A percentile compares a stretch with the other conserved stretches of the same genome.
Evolutionary conservation across 2,329 filamentous ascomycete genomes (phyloP).

Genomic region (Alternaria dauci): DNA sequence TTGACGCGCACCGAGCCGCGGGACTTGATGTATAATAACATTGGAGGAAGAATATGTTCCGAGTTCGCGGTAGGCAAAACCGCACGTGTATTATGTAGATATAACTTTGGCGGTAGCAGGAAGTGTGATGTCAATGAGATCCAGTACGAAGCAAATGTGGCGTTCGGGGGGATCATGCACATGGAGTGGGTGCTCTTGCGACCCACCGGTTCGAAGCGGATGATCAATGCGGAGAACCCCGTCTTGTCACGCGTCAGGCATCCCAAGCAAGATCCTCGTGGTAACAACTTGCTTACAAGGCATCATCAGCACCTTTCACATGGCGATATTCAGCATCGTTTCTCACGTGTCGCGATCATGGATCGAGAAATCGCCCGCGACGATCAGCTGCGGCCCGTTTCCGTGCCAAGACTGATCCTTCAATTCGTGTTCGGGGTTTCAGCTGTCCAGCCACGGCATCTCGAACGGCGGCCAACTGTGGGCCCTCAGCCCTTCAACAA

Average conservation of each 20-base stretch:
- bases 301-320: neutral
- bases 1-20: slow-evolving; percentile 5
- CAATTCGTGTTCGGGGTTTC: slow-evolving; percentile 22
- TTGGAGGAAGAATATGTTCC: neutral
- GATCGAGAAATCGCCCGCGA: neutral
- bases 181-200: slow-evolving; percentile 9
- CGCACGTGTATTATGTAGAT: slow-evolving; percentile 1
- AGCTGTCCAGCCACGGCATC: slow-evolving; percentile 21
- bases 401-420: slow-evolving; percentile 14
- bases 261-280: neutral
- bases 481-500: slow-evolving; percentile 12
- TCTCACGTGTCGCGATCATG: slow-evolving; percentile 4
- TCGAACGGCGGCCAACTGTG: slow-evolving; percentile 5
- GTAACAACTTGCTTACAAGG: neutral
- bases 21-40: neutral
- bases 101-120: neutral
- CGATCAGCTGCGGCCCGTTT: slow-evolving; percentile 18
- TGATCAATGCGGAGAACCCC: slow-evolving; percentile 5
- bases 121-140: neutral
- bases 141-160: neutral
- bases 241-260: neutral
- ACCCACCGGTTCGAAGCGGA: slow-evolving; percentile 2
- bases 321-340: neutral
- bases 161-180: neutral
- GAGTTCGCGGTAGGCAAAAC: neutral